Evolutionary conservation across 2,329 filamentous ascomycete species (phyloP).

Genomic region (Podosphaera aphanis): DNA sequence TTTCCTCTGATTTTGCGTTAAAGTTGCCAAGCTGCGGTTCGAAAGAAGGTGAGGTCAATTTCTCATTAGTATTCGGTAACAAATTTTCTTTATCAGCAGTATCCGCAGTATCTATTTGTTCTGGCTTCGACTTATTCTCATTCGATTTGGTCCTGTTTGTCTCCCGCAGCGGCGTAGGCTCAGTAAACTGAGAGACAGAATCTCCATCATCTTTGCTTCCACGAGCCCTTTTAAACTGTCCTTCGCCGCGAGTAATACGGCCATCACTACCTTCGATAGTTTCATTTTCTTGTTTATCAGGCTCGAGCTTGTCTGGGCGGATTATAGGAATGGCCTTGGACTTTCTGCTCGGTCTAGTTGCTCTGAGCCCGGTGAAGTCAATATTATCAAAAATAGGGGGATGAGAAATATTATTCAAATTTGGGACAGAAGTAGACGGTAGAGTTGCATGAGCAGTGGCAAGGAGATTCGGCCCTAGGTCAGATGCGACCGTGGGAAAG

Average conservation of each 20-base stretch:
- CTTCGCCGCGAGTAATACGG: slow-evolving; percentile 36
- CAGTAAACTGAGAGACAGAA: slow-evolving; percentile 52
- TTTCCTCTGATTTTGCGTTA: not conserved
- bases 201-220: slow-evolving; percentile 42
- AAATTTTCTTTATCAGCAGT: slow-evolving; percentile 16
- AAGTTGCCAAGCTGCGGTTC: not conserved
- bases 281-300: slow-evolving; percentile 18
- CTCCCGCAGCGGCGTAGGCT: slow-evolving; percentile 21
- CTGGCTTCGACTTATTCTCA: slow-evolving; percentile 9
- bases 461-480: slow-evolving; percentile 55
- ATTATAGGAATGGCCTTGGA: slow-evolving; percentile 72
- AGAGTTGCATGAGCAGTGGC: slow-evolving; percentile 41
- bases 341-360: slow-evolving; percentile 41
- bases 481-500: slow-evolving; percentile 41
- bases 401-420: slow-evolving; percentile 19
- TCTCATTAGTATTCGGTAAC: not conserved
- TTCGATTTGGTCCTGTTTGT: slow-evolving; percentile 14
- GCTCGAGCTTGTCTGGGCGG: slow-evolving; percentile 31
- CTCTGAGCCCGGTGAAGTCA: slow-evolving; percentile 34
- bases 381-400: slow-evolving; percentile 48
- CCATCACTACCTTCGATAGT: slow-evolving; percentile 33
- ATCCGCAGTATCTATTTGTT: slow-evolving; percentile 3
- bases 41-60: not conserved
- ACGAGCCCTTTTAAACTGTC: slow-evolving; percentile 53
- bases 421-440: slow-evolving; percentile 22